Percentiles rank a stretch among this genome's conserved stretches.
Conservation (phyloP, 805 yeast genomes). For the Schwanniomyces polymorphus region DNA sequence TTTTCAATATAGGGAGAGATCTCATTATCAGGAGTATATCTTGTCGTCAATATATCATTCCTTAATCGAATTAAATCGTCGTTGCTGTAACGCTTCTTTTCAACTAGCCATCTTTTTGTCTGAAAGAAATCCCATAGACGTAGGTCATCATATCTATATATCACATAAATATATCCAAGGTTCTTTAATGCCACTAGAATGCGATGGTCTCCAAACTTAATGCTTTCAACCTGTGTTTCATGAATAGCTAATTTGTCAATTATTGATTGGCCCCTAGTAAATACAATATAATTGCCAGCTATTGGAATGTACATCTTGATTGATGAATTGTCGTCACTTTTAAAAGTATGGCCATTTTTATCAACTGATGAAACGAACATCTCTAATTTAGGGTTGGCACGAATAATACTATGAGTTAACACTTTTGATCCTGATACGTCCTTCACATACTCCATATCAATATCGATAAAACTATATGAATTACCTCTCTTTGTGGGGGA, state of each 20-base stretch:
- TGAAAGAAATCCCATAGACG: slow-evolving; percentile 7
- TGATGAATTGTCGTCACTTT: neutral
- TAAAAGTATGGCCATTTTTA: slow-evolving; percentile 1
- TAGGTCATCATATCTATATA: slow-evolving; percentile 7
- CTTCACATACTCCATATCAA: neutral
- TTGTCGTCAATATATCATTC: slow-evolving; percentile 1
- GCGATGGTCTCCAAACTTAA: slow-evolving; percentile 10
- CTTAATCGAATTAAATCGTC: slow-evolving; percentile 7
- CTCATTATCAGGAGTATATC: neutral
- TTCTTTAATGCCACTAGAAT: slow-evolving; percentile 8
- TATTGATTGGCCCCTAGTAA: slow-evolving; percentile 6
- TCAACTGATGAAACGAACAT: slow-evolving; percentile 1
- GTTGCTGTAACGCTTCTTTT: slow-evolving; percentile 3
- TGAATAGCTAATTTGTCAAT: slow-evolving; percentile 10
- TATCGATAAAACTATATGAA: neutral
- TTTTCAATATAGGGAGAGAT: neutral
- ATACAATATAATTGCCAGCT: slow-evolving; percentile 8
- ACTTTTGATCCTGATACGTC: neutral
- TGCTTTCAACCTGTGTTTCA: slow-evolving; percentile 7
- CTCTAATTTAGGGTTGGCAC: neutral
- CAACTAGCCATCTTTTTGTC: slow-evolving; percentile 6
- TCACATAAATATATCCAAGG: slow-evolving; percentile 10
- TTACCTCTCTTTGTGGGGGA: slow-evolving; percentile 2
- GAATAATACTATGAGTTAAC: neutral
- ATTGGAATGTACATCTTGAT: slow-evolving; percentile 7